Evolutionary conservation across 176 grass and related monocot species (phyloP).

Genomic region (Eremochloa ophiuroides): DNA sequence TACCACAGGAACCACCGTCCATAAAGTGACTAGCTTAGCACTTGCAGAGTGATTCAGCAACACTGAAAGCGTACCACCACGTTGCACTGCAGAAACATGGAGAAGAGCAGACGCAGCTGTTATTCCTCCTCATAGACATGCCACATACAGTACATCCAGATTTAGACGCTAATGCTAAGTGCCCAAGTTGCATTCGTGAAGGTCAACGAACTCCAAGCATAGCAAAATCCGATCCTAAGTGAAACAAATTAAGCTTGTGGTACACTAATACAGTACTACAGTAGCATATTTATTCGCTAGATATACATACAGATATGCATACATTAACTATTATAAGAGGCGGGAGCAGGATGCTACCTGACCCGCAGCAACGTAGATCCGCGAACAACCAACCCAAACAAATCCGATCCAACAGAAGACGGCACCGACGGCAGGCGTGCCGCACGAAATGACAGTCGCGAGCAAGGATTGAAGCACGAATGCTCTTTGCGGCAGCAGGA

Average conservation of each 20-base stretch:
- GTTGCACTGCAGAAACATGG: neutral
- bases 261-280: neutral
- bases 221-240: neutral
- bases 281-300: no score
- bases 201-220: neutral
- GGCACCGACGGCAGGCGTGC: neutral
- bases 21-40: neutral
- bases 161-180: neutral
- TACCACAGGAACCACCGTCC: slow-evolving; percentile 10
- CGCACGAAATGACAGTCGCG: neutral
- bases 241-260: neutral
- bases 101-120: neutral
- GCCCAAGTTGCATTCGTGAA: no score
- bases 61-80: neutral
- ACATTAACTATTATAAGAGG: no score
- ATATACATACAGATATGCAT: no score
- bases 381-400: neutral
- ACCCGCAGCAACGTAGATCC: neutral
- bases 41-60: neutral
- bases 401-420: neutral
- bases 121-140: neutral
- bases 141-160: no score
- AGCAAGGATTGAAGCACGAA: neutral
- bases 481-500: neutral
- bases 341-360: neutral